Conservation (phyloP, 2,329 filamentous ascomycete genomes). For the Cladorrhinum sp. region DNA sequence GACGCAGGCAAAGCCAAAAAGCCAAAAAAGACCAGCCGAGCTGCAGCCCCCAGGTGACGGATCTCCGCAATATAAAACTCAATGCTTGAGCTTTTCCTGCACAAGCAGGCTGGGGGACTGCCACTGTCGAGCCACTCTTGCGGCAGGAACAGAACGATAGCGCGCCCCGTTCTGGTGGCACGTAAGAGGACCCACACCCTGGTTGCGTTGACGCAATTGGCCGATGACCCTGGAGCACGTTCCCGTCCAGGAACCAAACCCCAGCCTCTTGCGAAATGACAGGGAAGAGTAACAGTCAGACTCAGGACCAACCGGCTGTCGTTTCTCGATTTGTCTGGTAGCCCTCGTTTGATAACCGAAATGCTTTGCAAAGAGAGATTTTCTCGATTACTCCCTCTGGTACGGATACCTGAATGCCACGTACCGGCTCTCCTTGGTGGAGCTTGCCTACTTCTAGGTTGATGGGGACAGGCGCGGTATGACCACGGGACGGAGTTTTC, state of each 20-base stretch:
- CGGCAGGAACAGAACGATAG: conserved; percentile 28
- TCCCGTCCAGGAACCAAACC: conserved; percentile 19
- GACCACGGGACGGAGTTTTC: background rate
- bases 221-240: conserved; percentile 9
- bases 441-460: too few relatives aligned
- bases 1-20: conserved; percentile 10
- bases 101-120: conserved; percentile 15
- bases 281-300: conserved; percentile 15
- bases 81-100: conserved; percentile 20
- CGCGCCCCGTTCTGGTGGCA: conserved; percentile 22
- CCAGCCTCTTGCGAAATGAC: conserved; percentile 29
- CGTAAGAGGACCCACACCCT: conserved; percentile 19
- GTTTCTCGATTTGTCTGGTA: conserved; percentile 7
- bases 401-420: background rate
- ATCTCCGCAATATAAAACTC: conserved; percentile 31
- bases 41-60: conserved; percentile 15
- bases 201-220: conserved; percentile 20
- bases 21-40: conserved; percentile 11
- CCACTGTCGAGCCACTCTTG: conserved; percentile 15
- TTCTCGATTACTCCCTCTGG: background rate
- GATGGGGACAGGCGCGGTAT: background rate
- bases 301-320: conserved; percentile 12
- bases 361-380: background rate
- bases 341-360: background rate
- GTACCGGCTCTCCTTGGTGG: background rate